Evolutionary conservation across 2,329 filamentous ascomycete species (phyloP), one percentile per base, ranked within the genome.

Genomic region (Sclerotinia sclerotiorum): DNA sequence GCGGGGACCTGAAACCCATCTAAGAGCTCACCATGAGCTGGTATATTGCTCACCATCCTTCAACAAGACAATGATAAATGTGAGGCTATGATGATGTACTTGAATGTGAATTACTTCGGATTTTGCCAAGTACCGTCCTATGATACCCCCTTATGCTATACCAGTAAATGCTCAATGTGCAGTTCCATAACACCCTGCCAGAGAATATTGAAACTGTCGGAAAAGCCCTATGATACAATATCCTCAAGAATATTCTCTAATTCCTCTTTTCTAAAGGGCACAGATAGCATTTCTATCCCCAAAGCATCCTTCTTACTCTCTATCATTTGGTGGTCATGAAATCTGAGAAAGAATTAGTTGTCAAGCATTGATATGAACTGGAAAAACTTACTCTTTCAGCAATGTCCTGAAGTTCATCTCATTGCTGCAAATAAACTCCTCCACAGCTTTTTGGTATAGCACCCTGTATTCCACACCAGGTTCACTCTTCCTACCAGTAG

Each of bases 261-360:
- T 80, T 99, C 95, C 72, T 97, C 93, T 73, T 89, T 90, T 55
- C 89, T 84, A 76, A 98, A 93, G 0, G 95, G 95, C 19, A 97
- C 87, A 73, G 91, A 90, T 58, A 99, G 79, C 65, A 95, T 82
- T 78, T 98, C 95, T 2, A 90, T 94, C 3, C 95, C 95, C 68
- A 94, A 82, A 0, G 87, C 85, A 78, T 99, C 94, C 77, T 94
- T 94, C 71, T 89, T 87, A 70, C 91, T 96, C 67, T 92, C 92
- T 71, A 99, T 91, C 88, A 99, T 98, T 77, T 97, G 93, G 81
- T 99, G 95, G 76, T 99, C 95, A 77, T 97, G 93, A 79, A 99
- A 95, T 79, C 88, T 91, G 65, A 54, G 27, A n/a, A 21, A 68
- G 66, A 10, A 54, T 68, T 49, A 68, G 57, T 35, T 35, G 21